Conservation (phyloP, 2,329 filamentous ascomycete species). For the Bipolaris zeicola region DNA sequence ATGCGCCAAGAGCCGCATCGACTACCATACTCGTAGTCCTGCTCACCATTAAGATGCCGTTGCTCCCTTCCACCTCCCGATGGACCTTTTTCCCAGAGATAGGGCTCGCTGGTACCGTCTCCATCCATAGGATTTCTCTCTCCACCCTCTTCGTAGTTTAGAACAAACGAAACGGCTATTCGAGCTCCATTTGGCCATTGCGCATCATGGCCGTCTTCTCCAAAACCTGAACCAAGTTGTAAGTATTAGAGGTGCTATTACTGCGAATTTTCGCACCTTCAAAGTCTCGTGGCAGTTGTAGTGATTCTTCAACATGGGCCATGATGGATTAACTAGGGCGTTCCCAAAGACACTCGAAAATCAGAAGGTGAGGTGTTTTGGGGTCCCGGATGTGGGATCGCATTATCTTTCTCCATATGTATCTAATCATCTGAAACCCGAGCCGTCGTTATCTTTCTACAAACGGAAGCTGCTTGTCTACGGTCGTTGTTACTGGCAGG, state of each 20-base stretch:
- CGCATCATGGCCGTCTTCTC: conserved; percentile 46
- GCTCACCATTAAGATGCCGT: conserved; percentile 55
- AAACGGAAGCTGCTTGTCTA: background rate
- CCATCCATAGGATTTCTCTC: conserved; percentile 43
- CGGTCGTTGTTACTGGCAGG: background rate
- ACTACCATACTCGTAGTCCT: conserved; percentile 59
- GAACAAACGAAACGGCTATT: conserved; percentile 48
- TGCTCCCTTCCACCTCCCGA: conserved; percentile 45
- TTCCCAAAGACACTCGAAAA: too few relatives aligned
- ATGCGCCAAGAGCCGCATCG: conserved; percentile 58
- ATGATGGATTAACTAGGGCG: conserved; percentile 12
- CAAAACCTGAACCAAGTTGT: conserved; percentile 34
- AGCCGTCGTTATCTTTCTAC: background rate
- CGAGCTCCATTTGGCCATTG: conserved; percentile 47
- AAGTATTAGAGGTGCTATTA: background rate
- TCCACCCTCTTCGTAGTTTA: conserved; percentile 47
- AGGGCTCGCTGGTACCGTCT: conserved; percentile 40
- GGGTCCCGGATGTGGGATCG: background rate
- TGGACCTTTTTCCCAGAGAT: conserved; percentile 46
- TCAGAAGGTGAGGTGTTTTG: too few relatives aligned
- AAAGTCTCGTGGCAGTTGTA: conserved; percentile 49
- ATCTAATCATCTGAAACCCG: background rate
- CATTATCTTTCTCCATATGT: background rate
- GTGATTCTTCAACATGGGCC: conserved; percentile 41
- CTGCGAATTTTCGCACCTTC: conserved; percentile 29